Evolutionary conservation across 495 filamentous ascomycete genomes (phyloP).

Genomic region (Tetracladium setigerum): DNA sequence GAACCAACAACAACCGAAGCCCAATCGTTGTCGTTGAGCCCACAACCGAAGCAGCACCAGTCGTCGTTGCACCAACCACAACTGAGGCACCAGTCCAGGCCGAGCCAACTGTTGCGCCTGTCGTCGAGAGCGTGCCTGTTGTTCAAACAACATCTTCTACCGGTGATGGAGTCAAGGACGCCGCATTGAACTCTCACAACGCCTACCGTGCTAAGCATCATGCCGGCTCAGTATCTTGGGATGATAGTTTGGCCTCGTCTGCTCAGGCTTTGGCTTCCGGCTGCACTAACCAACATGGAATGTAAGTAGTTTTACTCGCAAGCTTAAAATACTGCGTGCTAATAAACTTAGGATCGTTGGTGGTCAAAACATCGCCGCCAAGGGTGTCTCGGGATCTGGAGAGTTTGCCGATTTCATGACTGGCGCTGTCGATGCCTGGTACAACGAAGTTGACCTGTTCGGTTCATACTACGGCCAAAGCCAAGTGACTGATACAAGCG

Average conservation of each 20-base stretch:
- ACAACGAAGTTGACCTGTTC: conserved; percentile 35
- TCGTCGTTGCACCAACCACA: conserved; percentile 13
- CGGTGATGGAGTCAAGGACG: conserved; percentile 24
- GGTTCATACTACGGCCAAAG: conserved; percentile 78
- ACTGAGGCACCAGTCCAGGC: neutral
- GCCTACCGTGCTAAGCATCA: conserved; percentile 79
- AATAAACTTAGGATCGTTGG: conserved; percentile 8
- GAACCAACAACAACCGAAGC: conserved; percentile 4
- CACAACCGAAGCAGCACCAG: conserved; percentile 3
- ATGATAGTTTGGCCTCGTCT: conserved; percentile 48
- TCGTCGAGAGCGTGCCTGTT: neutral
- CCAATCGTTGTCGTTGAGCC: conserved; percentile 4
- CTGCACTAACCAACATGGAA: conserved; percentile 71
- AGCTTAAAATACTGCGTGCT: neutral
- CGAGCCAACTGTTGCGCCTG: conserved; percentile 10
- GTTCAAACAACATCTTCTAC: conserved; percentile 12
- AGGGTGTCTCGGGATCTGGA: conserved; percentile 13
- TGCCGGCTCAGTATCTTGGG: conserved; percentile 54
- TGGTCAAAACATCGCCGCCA: conserved; percentile 71
- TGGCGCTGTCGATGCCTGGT: conserved; percentile 57
- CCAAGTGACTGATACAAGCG: conserved; percentile 41
- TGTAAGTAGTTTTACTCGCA: conserved; percentile 45
- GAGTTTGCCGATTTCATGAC: conserved; percentile 23
- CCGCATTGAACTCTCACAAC: conserved; percentile 69
- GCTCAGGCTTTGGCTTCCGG: conserved; percentile 40